These are phyloP conservation scores for Lachnellula arida DNA, from an alignment of 2,329 filamentous ascomycete species.

Conservation along the genomic window DNA sequence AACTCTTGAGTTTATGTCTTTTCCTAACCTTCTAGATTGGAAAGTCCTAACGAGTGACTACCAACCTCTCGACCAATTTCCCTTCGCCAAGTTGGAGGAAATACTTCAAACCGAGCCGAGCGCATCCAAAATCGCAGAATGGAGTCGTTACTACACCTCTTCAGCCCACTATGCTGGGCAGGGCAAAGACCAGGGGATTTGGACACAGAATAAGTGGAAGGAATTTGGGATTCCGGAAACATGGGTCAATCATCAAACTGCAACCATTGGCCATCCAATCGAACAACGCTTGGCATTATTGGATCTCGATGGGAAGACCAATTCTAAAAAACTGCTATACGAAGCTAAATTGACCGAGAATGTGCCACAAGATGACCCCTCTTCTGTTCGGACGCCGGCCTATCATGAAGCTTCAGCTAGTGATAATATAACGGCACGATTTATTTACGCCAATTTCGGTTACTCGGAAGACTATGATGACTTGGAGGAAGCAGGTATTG, in stretches of 20 bases:
- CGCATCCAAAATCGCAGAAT: not conserved
- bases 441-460: slow-evolving; percentile 11
- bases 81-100: not conserved
- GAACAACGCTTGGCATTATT: not conserved
- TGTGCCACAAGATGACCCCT: not conserved
- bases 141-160: not conserved
- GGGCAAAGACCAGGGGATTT: not conserved
- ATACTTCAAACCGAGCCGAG: not conserved
- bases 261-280: not conserved
- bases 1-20: no score
- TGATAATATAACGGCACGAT: not conserved
- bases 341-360: not conserved
- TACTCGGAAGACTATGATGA: slow-evolving; percentile 27
- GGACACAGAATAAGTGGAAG: not conserved
- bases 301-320: not conserved
- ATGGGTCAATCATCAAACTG: not conserved
- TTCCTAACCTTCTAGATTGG: no score
- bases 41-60: no score
- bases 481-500: slow-evolving; percentile 54
- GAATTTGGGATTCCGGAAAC: not conserved
- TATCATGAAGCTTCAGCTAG: not conserved
- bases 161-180: not conserved
- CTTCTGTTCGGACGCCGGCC: not conserved
- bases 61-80: slow-evolving; percentile 37
- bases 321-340: not conserved